Evolutionary conservation across 495 filamentous ascomycete species (phyloP).

Genomic region (Hyaloscypha finlandica): DNA sequence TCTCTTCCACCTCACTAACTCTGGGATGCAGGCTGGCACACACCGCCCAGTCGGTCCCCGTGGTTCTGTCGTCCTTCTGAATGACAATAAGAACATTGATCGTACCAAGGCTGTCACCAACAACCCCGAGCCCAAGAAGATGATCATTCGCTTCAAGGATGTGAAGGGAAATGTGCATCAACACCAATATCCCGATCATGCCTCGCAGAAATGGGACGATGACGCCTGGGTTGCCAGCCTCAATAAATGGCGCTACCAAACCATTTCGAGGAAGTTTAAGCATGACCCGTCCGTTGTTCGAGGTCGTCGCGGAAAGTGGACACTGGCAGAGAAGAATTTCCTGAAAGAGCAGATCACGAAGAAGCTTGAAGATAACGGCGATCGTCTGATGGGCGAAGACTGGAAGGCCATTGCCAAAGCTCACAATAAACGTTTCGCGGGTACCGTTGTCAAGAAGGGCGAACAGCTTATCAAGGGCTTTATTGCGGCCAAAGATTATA

Average conservation of each 20-base stretch:
- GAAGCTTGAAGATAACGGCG: neutral
- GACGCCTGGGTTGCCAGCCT: neutral
- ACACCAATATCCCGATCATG: neutral
- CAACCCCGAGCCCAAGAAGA: neutral
- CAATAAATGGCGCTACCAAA: conserved; percentile 18
- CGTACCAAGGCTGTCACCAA: neutral
- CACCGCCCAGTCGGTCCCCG: neutral
- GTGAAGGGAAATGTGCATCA: neutral
- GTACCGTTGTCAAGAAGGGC: neutral
- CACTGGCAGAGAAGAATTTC: neutral
- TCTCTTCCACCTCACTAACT: neutral
- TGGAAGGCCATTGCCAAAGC: conserved; percentile 12
- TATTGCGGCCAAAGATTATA: neutral
- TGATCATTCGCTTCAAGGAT: neutral
- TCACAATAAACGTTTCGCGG: conserved; percentile 3
- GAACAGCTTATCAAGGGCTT: conserved; percentile 4
- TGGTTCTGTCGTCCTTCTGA: neutral
- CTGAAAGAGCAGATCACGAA: conserved; percentile 1
- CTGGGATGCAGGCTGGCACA: neutral
- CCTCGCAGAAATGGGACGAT: neutral
- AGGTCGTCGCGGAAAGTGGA: conserved; percentile 2
- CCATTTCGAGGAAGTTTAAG: neutral
- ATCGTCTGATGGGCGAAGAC: neutral
- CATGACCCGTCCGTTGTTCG: neutral
- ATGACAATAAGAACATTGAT: neutral